A percentile compares a stretch with the other conserved stretches of the same genome.
Evolutionary conservation across 352 stramenopile genomes (phyloP).

Genomic region (Phytophthora megakarya): DNA sequence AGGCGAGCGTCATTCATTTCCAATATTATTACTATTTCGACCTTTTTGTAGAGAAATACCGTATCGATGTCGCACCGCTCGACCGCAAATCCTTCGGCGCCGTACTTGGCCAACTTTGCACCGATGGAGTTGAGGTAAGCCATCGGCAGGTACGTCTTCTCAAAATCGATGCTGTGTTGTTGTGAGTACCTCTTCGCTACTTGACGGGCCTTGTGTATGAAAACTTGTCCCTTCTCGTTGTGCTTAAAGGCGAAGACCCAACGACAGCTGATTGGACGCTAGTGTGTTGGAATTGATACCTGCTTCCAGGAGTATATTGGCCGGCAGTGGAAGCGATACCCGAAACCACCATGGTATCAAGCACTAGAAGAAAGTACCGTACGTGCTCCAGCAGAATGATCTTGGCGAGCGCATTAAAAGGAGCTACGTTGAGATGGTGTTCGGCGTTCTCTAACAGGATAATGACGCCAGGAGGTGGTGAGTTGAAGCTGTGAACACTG

Average conservation of each 20-base stretch:
- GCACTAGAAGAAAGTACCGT: background rate
- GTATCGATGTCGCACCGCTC: conserved; percentile 4
- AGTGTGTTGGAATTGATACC: background rate
- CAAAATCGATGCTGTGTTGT: background rate
- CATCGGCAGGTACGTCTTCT: conserved; percentile 3
- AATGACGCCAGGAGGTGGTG: background rate
- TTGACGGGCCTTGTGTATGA: background rate
- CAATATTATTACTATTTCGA: conserved; percentile 12
- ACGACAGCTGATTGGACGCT: conserved; percentile 5
- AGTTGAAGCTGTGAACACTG: background rate
- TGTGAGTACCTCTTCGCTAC: conserved; percentile 2
- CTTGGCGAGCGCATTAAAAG: background rate
- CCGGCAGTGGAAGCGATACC: background rate
- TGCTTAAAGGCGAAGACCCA: conserved; percentile 5
- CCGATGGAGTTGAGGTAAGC: conserved; percentile 1
- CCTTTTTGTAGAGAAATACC: conserved; percentile 2
- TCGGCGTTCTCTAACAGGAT: background rate
- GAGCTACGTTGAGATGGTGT: too few relatives aligned
- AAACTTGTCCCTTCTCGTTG: background rate
- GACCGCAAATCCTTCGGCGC: background rate
- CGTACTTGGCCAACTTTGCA: background rate
- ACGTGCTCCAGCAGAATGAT: background rate
- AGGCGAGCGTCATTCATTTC: background rate
- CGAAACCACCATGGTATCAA: background rate
- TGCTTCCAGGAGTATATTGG: background rate